phyloP scores from a whole-genome alignment of 2,329 filamentous ascomycete genomes.

The Onygena corvina region DNA sequence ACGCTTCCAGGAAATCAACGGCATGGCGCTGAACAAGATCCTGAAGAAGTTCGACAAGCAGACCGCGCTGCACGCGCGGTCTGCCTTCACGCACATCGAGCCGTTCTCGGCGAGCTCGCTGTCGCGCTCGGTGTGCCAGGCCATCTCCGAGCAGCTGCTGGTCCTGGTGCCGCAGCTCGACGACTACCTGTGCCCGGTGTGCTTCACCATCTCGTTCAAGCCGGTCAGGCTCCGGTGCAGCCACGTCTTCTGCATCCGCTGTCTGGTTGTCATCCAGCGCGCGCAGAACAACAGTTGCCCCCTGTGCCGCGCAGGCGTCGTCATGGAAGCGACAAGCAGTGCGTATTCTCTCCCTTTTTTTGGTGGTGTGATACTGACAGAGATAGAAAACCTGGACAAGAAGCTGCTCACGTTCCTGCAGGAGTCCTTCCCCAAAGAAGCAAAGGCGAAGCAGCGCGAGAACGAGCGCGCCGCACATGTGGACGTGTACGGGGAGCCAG shows the following conservation, averaged over 20 bases:
- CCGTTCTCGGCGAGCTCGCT: constrained; percentile 55
- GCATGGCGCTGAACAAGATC: constrained; percentile 66
- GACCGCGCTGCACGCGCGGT: constrained; percentile 58
- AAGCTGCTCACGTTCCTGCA: constrained; percentile 57
- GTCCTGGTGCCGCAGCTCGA: constrained; percentile 67
- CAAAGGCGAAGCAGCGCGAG: constrained; percentile 27
- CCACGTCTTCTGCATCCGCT: constrained; percentile 74
- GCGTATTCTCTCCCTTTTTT: constrained; percentile 22
- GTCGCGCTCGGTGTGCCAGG: constrained; percentile 62
- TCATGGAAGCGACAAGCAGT: constrained; percentile 58
- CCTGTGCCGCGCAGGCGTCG: constrained; percentile 59
- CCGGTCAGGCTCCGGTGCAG: constrained; percentile 64
- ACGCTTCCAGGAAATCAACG: constrained; percentile 75
- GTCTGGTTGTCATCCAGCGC: constrained; percentile 67
- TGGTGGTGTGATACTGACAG: background rate
- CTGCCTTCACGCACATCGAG: constrained; percentile 48
- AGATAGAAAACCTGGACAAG: constrained; percentile 55
- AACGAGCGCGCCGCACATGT: constrained; percentile 66
- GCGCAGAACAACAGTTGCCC: constrained; percentile 58
- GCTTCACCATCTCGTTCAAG: constrained; percentile 65
- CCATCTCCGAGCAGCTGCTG: constrained; percentile 61
- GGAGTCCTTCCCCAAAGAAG: constrained; percentile 33
- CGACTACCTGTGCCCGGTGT: constrained; percentile 73
- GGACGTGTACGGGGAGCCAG: constrained; percentile 56
- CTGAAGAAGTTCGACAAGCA: constrained; percentile 86